Base-by-base conservation (phyloP, 129 eudicot species). In the Arctium lappa region DNA sequence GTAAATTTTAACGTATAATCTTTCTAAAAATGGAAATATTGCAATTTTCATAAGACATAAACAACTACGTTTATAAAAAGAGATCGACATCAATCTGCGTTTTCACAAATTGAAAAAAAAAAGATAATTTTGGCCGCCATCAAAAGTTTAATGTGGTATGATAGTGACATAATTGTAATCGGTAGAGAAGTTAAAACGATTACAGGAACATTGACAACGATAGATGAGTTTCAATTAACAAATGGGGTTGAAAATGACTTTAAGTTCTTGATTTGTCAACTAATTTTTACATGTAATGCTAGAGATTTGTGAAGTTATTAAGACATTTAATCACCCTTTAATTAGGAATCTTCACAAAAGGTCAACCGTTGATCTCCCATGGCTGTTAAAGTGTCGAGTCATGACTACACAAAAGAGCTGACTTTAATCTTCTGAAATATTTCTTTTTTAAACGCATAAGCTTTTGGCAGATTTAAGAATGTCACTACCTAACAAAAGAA, bases 111-210 rank as follows among this genome's bases (percentile, higher is more conserved):
- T 33, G 36, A 33, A 74, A 29, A 74, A 5, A 40, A 13, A 38
- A 66, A 79, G 40, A 72, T 53, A 56, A 11, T 16, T 40, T 27
- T 6, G 74, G 60, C 86, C 75, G 75, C 33, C 86, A 78, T 62
- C 53, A 39, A 33, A 78, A 37, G 74, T 84, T 84, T 72, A 65
- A 60, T 72, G 69, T 72, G 8, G 65, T 62, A 42, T 78, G 86
- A 84, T 62, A 32, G 65, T 36, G 86, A 84, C 83, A 40, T 73
- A 78, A 72, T 78, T 62, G 69, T 84, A 78, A 72, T 68, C 63
- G 6, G 56, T 69, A 13, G 73, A 76, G 78, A 37, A 46, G 86
- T 77, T 39, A 83, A 48, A 71, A 70, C 12, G 65, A 83, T 36
- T 60, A 76, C 66, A 69, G 72, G 44, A 36, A 76, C 72, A 48